Evolutionary conservation across 257 asterid genomes (phyloP).

Genomic region (Solanum gracilifrons): DNA sequence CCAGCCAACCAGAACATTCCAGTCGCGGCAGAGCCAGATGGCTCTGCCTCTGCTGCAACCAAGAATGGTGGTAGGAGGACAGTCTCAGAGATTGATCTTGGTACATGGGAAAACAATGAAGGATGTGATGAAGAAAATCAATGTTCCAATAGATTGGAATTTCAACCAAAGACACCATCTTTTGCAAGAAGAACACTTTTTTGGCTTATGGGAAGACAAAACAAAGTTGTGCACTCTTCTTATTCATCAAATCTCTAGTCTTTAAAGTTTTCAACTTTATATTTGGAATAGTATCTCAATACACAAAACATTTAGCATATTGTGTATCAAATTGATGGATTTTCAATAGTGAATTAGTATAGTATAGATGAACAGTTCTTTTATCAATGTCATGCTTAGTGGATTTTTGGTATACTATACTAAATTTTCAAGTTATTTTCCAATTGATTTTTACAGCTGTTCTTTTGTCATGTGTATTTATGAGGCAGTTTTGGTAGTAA

Average conservation of each 20-base stretch:
- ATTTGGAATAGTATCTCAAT: background rate
- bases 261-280: background rate
- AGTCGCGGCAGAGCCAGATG: conserved; percentile 2
- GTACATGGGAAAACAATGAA: conserved; percentile 41
- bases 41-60: background rate
- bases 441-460: background rate
- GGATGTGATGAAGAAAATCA: conserved; percentile 41
- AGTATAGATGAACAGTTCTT: background rate
- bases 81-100: conserved; percentile 36
- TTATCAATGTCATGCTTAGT: background rate
- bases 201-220: conserved; percentile 81
- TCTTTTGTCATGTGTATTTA: background rate
- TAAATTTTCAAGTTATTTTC: background rate
- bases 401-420: background rate
- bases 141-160: conserved; percentile 57
- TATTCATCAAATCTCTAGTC: conserved; percentile 42
- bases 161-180: conserved; percentile 42
- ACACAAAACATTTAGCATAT: background rate
- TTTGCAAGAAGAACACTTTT: conserved; percentile 67
- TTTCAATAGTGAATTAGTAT: background rate
- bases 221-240: conserved; percentile 58
- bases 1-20: conserved; percentile 14
- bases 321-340: background rate
- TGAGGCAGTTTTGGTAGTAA: background rate
- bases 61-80: conserved; percentile 28